Base-by-base conservation (phyloP, 1,284 basidiomycete species). In the Ganoderma multipileum region DNA sequence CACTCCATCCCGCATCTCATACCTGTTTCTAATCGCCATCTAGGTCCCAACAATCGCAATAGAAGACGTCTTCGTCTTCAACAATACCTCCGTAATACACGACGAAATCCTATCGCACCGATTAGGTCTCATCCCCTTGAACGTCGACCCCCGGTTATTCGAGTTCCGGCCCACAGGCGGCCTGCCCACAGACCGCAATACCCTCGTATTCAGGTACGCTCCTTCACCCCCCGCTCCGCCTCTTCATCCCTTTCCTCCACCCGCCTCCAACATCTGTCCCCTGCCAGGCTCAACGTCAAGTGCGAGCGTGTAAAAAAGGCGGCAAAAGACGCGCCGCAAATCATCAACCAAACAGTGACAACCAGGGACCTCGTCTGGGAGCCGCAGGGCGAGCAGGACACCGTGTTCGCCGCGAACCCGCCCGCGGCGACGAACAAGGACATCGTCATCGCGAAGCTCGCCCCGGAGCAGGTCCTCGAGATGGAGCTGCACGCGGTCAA, bases 401-500 rank as follows among this genome's bases (percentile, higher is more conserved):
- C 79, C 0, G 85, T 89, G 18, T 86, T 92, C 71, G 80, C 79
- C 2, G 77, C 79, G 61, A 79, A 83, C 7, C 83, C 85, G 0
- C 95, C 96, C 0, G 83, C 82, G 7, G 89, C 95, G 0, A 93
- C 93, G 6, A 92, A 96, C 74, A 86, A 76, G 26, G 90, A 97
- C 77, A 97, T 99, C 73, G 90, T 99, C 28, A 85, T 99, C 38
- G 94, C 93, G n/a, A 99, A 99, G 81, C 83, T 99, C 60, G 85
- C 96, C 55, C 97, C 97, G 0, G 97, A 97, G 3, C 94, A 97
- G 79, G 85, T 86, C 61, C 84, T 98, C 54, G 86, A 93, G 42
- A 88, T 97, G 81, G 95, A 98, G 78, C 78, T 98, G 69, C 97
- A 99, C 79, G 97, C 96, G 60, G 86, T 97, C 69, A 99, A 99